A percentile compares a stretch with the other conserved stretches of the same genome.
These are phyloP conservation scores for Sicyos edulis DNA, from an alignment of 306 rosid species.

Conservation along the genomic window DNA sequence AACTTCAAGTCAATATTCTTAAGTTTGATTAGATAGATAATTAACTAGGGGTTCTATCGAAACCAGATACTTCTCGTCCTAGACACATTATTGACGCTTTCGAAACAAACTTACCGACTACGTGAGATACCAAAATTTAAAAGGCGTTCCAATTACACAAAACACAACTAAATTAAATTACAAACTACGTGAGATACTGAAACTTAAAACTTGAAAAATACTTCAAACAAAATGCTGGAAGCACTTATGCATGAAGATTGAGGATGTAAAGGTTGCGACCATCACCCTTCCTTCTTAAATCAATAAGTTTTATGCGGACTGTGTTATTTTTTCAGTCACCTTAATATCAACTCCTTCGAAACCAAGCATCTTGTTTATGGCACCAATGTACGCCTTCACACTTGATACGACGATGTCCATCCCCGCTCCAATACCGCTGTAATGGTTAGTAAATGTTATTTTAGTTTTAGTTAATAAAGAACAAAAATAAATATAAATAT, in stretches of 20 bases:
- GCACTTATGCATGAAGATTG: neutral
- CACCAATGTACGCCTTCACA: constrained; percentile 83
- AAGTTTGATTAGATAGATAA: neutral
- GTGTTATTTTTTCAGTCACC: constrained; percentile 27
- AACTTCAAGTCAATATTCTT: neutral
- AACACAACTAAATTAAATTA: neutral
- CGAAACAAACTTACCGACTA: neutral
- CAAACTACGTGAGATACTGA: neutral
- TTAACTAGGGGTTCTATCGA: too few relatives aligned
- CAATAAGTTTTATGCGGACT: constrained; percentile 26
- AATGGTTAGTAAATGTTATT: too few relatives aligned
- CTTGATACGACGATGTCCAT: constrained; percentile 96
- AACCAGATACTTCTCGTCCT: too few relatives aligned
- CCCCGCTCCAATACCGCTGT: constrained; percentile 82
- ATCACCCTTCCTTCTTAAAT: constrained; percentile 10
- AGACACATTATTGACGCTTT: neutral
- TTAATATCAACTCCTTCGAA: constrained; percentile 35
- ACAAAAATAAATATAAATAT: too few relatives aligned
- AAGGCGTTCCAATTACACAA: neutral
- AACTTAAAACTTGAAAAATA: neutral
- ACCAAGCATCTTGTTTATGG: constrained; percentile 82
- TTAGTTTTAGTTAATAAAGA: too few relatives aligned
- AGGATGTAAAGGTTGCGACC: constrained; percentile 4
- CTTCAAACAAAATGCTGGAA: neutral
- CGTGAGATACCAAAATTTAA: too few relatives aligned